Base-by-base conservation (phyloP, 176 grass and related monocot species). In the Rhynchospora pubera region DNA sequence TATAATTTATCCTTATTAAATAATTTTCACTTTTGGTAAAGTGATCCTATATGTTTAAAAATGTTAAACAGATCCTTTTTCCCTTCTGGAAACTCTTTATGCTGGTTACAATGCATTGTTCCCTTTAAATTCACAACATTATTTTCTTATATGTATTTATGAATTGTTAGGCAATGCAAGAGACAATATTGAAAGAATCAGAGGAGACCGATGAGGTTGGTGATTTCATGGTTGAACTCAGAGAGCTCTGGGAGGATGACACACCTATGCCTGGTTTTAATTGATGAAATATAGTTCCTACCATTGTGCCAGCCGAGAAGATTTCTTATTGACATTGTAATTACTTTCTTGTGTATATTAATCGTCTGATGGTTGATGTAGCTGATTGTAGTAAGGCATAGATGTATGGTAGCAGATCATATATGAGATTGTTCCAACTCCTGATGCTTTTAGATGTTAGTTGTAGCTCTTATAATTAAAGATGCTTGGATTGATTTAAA, bases 221-320 rank as follows among this genome's bases (percentile, higher is more conserved):
- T 39, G 89, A 93, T 79, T 64, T 98, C 78, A 91, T 91, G 90
- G 77, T 70, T 68, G 96, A 94, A 62, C 82, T 94, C 72, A 79
- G 84, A 93, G 90, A 98, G 80, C 87, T 98, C 3, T 94, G 85
- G 85, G 87, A 93, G 62, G 89, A 91, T 22, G 96, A 90, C 69
- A 74, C 85, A 39, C 51, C 43, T 57, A 68, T 84, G 85, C 87
- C 88, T 51, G 83, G 85, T 21, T 86, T 85, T 89, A 82, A 82
- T 82, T 82, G 62, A 62, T 62, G 2, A 73, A 15, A 5, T 83
- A 76, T 18, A 77, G 23, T 53, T 56, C 56, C 55, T 22, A 50
- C 23, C 55, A 34, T 34, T 7, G 24, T 56, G 12, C 50, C 7
- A 56, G 53, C 47, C 7, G 1, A 81, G 53, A 75, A 46, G 24